Evolutionary conservation across 2,329 filamentous ascomycete species (phyloP), one percentile per base, ranked within the genome.

Genomic region (Clonostachys rosea): DNA sequence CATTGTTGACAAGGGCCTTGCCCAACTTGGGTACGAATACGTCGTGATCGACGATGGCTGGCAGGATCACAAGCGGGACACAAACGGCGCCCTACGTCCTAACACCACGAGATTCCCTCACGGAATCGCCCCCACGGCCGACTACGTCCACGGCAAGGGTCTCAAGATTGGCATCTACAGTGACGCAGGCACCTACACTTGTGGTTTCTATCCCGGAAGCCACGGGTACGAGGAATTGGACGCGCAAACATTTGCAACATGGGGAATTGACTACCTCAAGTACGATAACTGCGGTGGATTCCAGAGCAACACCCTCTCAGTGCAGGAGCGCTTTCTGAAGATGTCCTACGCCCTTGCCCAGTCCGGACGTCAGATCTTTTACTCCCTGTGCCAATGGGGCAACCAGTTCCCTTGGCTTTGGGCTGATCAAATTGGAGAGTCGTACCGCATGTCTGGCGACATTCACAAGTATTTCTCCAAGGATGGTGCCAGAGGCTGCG

Each of bases 1-100:
- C 34, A 65, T 81, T 35, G 65, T 79, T 16, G 63, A 71, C 10
- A 64, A 73, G 5, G 78, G 74, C 4, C 66, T 79, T 12, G 69
- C 71, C 56, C 73, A 77, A 37, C 65, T 71, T 5, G 79, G 79
- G 3, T 83, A 83, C 56, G 61, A 73, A 18, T 81, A 83, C 47
- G 72, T 84, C 48, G 79, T 80, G 48, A 74, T 81, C 48, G 81
- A 86, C 60, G 83, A 86, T 57, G 84, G 81, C 63, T 87, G 75
- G 77, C 70, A 69, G 7, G 52, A 71, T 47, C 70, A 75, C 51
- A 50, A 56, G 6, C 66, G 75, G 6, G 66, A 78, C 51, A 5
- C 35, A 16, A 37, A 37, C 16, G 35, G 35, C 35, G 35, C 35
- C 35, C 6, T 37, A 16, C 35, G 35, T 37, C 35, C 35, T 37